These are phyloP conservation scores for Tylopilus cervinicoccineus DNA, from an alignment of 768 basidiomycete species.

Conservation along the genomic window DNA sequence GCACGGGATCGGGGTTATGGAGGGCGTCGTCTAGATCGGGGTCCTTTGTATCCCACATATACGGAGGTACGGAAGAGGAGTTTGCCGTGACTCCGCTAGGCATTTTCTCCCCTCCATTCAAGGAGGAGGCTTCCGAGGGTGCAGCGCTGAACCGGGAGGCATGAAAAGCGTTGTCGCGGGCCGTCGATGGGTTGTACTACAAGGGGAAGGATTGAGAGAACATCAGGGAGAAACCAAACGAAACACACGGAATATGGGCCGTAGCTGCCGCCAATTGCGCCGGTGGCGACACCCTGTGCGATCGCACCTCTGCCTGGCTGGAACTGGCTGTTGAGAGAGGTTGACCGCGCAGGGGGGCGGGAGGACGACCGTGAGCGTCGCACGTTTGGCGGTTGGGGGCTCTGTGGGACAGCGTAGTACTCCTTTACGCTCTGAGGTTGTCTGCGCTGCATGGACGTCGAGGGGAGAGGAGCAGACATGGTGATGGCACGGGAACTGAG, in stretches of 20 bases:
- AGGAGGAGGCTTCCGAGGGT: conserved; percentile 42
- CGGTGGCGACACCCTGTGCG: conserved; percentile 75
- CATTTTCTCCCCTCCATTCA: conserved; percentile 36
- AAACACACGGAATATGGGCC: conserved; percentile 80
- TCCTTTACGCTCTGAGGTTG: conserved; percentile 45
- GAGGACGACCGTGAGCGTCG: conserved; percentile 23
- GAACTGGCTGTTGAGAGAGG: conserved; percentile 26
- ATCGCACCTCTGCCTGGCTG: conserved; percentile 50
- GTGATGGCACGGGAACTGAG: conserved; percentile 9
- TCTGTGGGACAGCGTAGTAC: conserved; percentile 68
- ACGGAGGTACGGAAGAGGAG: conserved; percentile 65
- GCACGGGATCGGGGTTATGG: conserved; percentile 82
- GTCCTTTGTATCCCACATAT: conserved; percentile 73
- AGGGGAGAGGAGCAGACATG: conserved; percentile 5
- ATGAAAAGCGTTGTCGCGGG: conserved; percentile 42
- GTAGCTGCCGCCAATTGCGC: conserved; percentile 74
- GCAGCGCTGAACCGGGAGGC: conserved; percentile 56
- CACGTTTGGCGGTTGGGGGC: conserved; percentile 42
- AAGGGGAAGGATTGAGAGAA: conserved; percentile 4
- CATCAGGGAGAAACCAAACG: not conserved
- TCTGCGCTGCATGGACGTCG: conserved; percentile 37
- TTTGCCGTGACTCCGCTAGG: conserved; percentile 32
- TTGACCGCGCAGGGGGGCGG: conserved; percentile 25
- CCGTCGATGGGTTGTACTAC: conserved; percentile 54
- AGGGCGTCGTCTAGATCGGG: conserved; percentile 87